A percentile compares a stretch with the other conserved stretches of the same genome.
These are phyloP conservation scores for Pezizomycotina sp. DNA, from an alignment of 2,329 filamentous ascomycete species.

Conservation along the genomic window DNA sequence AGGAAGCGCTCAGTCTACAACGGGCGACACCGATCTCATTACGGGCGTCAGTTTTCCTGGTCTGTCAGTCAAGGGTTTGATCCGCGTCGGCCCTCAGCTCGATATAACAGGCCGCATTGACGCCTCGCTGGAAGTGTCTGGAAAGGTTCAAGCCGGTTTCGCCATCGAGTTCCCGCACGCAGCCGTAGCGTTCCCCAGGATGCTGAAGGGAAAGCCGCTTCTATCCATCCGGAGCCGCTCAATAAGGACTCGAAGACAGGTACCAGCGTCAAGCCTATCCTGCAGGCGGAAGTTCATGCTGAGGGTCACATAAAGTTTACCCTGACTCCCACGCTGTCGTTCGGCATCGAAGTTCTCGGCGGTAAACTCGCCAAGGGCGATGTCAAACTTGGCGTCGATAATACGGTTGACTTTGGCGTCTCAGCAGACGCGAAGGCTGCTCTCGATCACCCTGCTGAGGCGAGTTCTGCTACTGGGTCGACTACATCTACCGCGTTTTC, in stretches of 20 bases:
- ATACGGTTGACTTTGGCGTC: conserved; percentile 5
- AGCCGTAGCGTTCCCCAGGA: conserved; percentile 7
- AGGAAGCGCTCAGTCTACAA: conserved; percentile 6
- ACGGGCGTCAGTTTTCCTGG: conserved; percentile 7
- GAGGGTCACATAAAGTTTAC: conserved; percentile 5
- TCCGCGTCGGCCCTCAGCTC: conserved; percentile 5
- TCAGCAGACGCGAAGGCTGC: conserved; percentile 4
- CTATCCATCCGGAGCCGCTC: conserved; percentile 2
- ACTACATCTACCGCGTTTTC: conserved; percentile 9
- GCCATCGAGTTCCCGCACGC: conserved; percentile 4
- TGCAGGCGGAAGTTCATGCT: conserved; percentile 6
- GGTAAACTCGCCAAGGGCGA: conserved; percentile 9
- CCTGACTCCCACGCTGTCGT: conserved; percentile 3
- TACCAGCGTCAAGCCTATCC: conserved; percentile 2
- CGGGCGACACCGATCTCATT: conserved; percentile 5
- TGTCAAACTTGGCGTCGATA: conserved; percentile 6
- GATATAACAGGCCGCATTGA: conserved; percentile 6
- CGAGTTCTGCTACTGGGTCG: conserved; percentile 5
- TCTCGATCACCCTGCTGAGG: conserved; percentile 1
- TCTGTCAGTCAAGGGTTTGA: conserved; percentile 5
- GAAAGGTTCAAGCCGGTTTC: conserved; percentile 6
- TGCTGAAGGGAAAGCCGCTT: conserved; percentile 4
- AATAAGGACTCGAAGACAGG: conserved; percentile 7
- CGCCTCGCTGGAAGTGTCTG: conserved; percentile 6
- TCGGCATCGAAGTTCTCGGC: conserved; percentile 7